Conservation (phyloP, 768 basidiomycete species). For the Clavulina sp. region DNA sequence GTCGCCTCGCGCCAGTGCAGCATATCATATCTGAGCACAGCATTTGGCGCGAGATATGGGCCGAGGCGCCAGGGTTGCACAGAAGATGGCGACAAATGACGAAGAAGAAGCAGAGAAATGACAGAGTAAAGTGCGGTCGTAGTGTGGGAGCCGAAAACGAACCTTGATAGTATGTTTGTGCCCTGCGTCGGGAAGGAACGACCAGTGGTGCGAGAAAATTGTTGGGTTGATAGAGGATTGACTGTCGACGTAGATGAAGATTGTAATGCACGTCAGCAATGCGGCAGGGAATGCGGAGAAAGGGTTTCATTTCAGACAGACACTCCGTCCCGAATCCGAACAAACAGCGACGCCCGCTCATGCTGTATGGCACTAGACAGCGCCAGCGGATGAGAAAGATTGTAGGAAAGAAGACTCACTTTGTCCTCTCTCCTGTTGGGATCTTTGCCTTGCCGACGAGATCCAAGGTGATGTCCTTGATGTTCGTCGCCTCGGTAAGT, state of each 20-base stretch:
- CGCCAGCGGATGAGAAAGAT: conserved; percentile 7
- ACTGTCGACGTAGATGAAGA: not conserved
- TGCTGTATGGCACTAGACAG: too few species aligned
- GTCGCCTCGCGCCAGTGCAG: too few species aligned
- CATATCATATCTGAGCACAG: too few species aligned
- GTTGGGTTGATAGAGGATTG: not conserved
- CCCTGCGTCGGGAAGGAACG: conserved; percentile 68
- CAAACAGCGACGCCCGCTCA: too few species aligned
- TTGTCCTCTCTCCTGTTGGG: conserved; percentile 28
- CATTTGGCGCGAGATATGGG: too few species aligned
- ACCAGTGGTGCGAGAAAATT: conserved; percentile 58
- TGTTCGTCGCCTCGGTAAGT: conserved; percentile 64
- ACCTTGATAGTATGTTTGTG: conserved; percentile 72
- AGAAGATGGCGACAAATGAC: too few species aligned
- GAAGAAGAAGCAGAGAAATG: too few species aligned
- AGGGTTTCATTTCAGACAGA: too few species aligned
- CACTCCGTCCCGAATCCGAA: too few species aligned
- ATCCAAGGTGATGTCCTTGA: conserved; percentile 69
- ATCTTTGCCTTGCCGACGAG: conserved; percentile 71
- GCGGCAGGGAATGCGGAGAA: conserved; percentile 13
- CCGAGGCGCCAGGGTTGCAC: too few species aligned
- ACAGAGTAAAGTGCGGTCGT: too few species aligned
- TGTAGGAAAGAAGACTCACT: conserved; percentile 9
- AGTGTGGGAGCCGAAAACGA: not conserved
- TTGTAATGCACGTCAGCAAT: not conserved